Conservation (phyloP, 257 asterid species). For the Gardenia jasminoides region DNA sequence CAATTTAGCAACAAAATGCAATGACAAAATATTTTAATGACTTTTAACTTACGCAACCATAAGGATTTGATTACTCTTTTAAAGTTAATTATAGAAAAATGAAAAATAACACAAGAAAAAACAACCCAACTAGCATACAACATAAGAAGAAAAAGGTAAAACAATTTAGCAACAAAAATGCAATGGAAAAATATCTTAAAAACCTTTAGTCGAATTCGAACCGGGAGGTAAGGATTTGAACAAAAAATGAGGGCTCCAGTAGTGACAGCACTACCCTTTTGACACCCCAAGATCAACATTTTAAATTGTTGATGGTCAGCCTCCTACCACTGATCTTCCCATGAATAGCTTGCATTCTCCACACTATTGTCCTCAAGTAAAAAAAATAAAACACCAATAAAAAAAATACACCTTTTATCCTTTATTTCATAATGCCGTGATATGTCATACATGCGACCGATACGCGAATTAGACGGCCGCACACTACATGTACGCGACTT, state of each 20-base stretch:
- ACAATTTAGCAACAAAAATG: neutral
- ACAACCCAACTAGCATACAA: neutral
- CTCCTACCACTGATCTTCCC: slow-evolving; percentile 39
- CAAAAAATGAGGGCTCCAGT: neutral
- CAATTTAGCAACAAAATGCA: no score
- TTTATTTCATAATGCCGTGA: no score
- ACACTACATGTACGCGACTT: no score
- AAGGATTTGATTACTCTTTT: no score
- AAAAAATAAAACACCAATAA: neutral
- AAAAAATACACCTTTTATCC: neutral
- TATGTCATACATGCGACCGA: no score
- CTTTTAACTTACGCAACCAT: no score
- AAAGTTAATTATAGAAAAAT: neutral
- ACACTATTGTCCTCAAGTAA: slow-evolving; percentile 25
- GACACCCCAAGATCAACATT: slow-evolving; percentile 17
- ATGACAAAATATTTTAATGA: no score
- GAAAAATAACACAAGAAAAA: neutral
- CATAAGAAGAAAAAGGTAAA: neutral
- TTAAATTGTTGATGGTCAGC: slow-evolving; percentile 31
- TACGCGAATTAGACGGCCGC: no score
- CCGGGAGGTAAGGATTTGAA: neutral
- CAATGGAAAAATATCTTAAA: neutral
- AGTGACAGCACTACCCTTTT: neutral
- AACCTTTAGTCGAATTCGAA: neutral
- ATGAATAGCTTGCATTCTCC: slow-evolving; percentile 49